Conservation (phyloP, 495 filamentous ascomycete genomes). For the Jackrogersella multiformis region DNA sequence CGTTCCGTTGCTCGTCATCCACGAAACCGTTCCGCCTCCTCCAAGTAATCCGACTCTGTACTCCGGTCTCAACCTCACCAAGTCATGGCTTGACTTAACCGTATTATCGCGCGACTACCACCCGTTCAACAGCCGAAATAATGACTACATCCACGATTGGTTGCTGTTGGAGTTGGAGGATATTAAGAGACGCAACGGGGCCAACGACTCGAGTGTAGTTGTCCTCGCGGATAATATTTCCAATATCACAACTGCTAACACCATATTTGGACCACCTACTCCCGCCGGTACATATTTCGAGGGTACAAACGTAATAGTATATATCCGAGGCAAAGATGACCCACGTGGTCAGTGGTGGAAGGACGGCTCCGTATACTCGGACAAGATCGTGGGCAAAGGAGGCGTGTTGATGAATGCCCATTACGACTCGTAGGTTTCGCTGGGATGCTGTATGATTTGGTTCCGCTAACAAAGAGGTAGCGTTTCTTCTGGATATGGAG, state of each 20-base stretch:
- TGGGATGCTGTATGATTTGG: neutral
- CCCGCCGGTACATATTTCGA: slow-evolving; percentile 78
- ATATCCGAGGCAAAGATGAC: slow-evolving; percentile 84
- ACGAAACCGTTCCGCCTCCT: slow-evolving; percentile 77
- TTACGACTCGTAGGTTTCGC: slow-evolving; percentile 70
- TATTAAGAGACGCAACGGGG: slow-evolving; percentile 69
- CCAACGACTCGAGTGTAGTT: slow-evolving; percentile 55
- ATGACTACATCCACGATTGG: slow-evolving; percentile 81
- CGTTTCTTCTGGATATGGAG: slow-evolving; percentile 87
- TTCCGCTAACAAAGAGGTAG: slow-evolving; percentile 52
- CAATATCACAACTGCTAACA: slow-evolving; percentile 70
- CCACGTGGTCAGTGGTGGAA: slow-evolving; percentile 72
- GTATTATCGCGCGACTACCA: slow-evolving; percentile 79
- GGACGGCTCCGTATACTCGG: slow-evolving; percentile 48
- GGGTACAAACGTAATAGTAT: slow-evolving; percentile 91
- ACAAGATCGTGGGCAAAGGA: slow-evolving; percentile 66
- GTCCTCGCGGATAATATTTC: slow-evolving; percentile 81
- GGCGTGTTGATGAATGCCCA: slow-evolving; percentile 94
- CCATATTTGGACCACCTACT: slow-evolving; percentile 29
- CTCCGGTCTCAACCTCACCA: slow-evolving; percentile 74
- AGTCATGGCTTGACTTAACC: slow-evolving; percentile 88
- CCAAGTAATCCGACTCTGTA: slow-evolving; percentile 65
- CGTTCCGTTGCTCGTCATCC: slow-evolving; percentile 74
- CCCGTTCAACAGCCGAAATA: slow-evolving; percentile 85
- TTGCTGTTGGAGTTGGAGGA: slow-evolving; percentile 74